A percentile compares a stretch with the other conserved stretches of the same genome.
phyloP scores from a whole-genome alignment of 371 early-diverging fungal genomes.

The Choanephora cucurbitarum region DNA sequence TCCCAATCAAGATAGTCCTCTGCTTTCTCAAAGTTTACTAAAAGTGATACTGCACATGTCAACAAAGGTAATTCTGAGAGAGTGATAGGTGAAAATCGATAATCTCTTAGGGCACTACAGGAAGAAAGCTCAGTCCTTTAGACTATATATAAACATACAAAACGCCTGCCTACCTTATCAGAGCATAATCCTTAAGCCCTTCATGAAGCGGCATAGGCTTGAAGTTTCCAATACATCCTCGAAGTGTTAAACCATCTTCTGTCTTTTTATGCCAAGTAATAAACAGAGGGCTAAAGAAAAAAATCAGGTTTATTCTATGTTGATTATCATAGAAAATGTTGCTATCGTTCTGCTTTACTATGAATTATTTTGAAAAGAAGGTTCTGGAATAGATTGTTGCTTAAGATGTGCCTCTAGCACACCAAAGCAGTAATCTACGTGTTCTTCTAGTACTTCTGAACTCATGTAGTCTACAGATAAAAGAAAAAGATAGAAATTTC shows the following conservation, averaged over 20 bases:
- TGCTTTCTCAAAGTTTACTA: slow-evolving; percentile 83
- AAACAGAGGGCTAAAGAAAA: slow-evolving; percentile 70
- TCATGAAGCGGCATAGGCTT: slow-evolving; percentile 64
- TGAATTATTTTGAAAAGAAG: slow-evolving; percentile 50
- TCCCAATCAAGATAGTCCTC: slow-evolving; percentile 86
- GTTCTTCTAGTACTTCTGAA: slow-evolving; percentile 43
- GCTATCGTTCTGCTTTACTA: no score
- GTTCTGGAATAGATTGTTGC: slow-evolving; percentile 28
- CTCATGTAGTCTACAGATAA: not conserved
- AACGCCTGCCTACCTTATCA: slow-evolving; percentile 58
- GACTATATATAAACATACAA: not conserved
- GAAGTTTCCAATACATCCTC: slow-evolving; percentile 96
- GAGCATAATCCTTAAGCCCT: slow-evolving; percentile 84
- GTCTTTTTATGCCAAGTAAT: slow-evolving; percentile 77
- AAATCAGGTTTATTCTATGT: not conserved
- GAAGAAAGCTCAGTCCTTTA: not conserved
- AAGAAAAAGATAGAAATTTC: no score
- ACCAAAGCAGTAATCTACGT: slow-evolving; percentile 78
- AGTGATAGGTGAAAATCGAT: slow-evolving; percentile 80
- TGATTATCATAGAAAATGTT: not conserved
- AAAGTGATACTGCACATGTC: slow-evolving; percentile 79
- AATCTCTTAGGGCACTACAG: slow-evolving; percentile 78
- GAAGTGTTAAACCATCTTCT: slow-evolving; percentile 48
- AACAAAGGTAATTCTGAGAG: slow-evolving; percentile 65
- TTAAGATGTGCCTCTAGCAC: slow-evolving; percentile 60